Base-by-base conservation (phyloP, 2,329 filamentous ascomycete genomes). In the Scedosporium aurantiacum region DNA sequence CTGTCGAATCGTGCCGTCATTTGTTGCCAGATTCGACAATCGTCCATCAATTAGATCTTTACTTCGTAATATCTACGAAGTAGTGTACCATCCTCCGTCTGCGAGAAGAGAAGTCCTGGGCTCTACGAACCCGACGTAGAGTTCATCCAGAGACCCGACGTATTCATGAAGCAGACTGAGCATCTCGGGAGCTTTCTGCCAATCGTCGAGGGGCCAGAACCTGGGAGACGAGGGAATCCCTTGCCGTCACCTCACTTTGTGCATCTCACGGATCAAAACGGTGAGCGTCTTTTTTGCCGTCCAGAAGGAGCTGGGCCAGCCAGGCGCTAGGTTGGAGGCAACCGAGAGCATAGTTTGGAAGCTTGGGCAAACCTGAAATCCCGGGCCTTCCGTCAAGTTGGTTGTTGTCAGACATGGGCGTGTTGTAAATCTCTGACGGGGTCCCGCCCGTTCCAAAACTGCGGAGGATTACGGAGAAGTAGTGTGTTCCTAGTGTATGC, bases 311-410 rank as follows among this genome's bases (percentile, higher is more conserved):
- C 14, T 10, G 12, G 14, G 2, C 8, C 14, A 21, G 43, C 18
- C 28, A 32, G 32, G 2, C 32, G 10, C 14, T 10, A 37, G 32
- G 32, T 37, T 12, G 32, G 32, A 37, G 43, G 43, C n/a, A 47
- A 18, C 18, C 43, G 43, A 47, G 8, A 14, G 43, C 8, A n/a
- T 10, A 21, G 18, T 7, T 18, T 47, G 18, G 57, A 16, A 58
- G 27, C 57, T 25, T 28, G 37, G 55, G 12, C 28, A 37, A 18
- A 37, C 55, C 28, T 37, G 28, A 45, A 47, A 45, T 45, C 57
- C 57, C 57, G 57, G 57, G 25, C 57, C 57, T 43, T 43, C 21
- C 52, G 57, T 40, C 41, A 47, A 58, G 57, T 37, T n/a, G n/a
- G n/a, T n/a, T n/a, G 14, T 25, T 10, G 23, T 27, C 57, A n/a